Base-by-base conservation (phyloP, 75 land plant species). In the Sequoiadendron giganteum region DNA sequence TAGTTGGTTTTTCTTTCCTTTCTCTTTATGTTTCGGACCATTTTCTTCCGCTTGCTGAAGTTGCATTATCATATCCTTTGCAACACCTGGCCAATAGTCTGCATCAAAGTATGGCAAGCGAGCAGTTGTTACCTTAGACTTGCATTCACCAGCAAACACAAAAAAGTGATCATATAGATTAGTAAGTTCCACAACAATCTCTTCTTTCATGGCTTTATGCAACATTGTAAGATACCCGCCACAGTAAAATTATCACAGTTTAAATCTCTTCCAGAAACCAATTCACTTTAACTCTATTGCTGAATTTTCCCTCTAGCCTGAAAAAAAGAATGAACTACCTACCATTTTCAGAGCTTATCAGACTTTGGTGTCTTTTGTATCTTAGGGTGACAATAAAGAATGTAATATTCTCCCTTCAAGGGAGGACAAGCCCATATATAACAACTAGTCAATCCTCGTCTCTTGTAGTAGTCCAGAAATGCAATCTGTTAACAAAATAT, bases 361-460 rank as follows among this genome's bases (percentile, higher is more conserved):
- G 98, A 98, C 88, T 95, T 98, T 32, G 99, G 99, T 42, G 99
- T 98, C 88, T 98, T 97, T 89, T 98, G 99, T 85, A 97, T 98
- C 90, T 97, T 96, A 86, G 99, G 99, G 85, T 98, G 99, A 87
- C 99, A 98, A 88, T 98, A 98, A 83, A 98, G 88, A 49, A 98
- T 98, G 88, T 98, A 98, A 88, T 98, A 98, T 90, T 98, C 99
- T 86, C 99, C 99, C 90, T 95, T 98, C 86, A 95, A 87, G 54
- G 99, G 99, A 70, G 99, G 99, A 90, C 99, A 97, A 40, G 99
- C 99, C 99, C 99, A 98, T 85, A 98, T 98, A 81, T 98, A 98
- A 54, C 99, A 98, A 85, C 99, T 98, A 56, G 97, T 93, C 88
- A 97, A 98, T 36, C 99, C 99, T 39, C 99, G 91, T 39, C 84